Evolutionary conservation across 768 basidiomycete species (phyloP).

Genomic region (Mycena indigotica): DNA sequence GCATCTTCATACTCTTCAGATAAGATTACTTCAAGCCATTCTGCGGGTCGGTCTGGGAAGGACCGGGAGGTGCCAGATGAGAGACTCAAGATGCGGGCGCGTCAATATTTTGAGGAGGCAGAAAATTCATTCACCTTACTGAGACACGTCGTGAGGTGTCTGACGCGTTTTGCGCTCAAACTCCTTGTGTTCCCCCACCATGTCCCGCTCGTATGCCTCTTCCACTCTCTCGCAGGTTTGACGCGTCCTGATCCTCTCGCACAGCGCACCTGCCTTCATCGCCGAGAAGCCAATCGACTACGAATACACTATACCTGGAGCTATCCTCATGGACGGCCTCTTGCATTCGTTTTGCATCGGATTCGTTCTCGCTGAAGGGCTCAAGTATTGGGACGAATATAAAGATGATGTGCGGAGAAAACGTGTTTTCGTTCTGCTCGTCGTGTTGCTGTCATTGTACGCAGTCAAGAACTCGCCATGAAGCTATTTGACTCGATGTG

Average conservation of each 20-base stretch:
- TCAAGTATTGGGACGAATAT: constrained; percentile 44
- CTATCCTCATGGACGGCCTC: constrained; percentile 48
- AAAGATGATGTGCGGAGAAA: constrained; percentile 47
- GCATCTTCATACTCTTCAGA: too few species aligned
- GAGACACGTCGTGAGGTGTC: too few species aligned
- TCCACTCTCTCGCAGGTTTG: not conserved
- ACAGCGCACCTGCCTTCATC: constrained; percentile 20
- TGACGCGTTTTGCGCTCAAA: too few species aligned
- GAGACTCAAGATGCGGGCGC: too few species aligned
- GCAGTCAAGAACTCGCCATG: constrained; percentile 13
- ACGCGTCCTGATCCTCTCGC: not conserved
- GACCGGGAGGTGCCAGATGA: too few species aligned
- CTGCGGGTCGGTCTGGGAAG: too few species aligned
- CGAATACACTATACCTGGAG: constrained; percentile 34
- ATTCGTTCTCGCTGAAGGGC: constrained; percentile 41
- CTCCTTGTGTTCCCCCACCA: not conserved
- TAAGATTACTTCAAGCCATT: too few species aligned
- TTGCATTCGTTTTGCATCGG: constrained; percentile 52
- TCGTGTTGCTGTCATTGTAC: constrained; percentile 47
- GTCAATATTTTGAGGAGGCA: too few species aligned
- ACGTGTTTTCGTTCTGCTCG: constrained; percentile 41
- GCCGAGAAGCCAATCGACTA: constrained; percentile 32
- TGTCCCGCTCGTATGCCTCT: not conserved
- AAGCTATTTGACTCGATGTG: not conserved
- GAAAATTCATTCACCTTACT: too few species aligned